These are phyloP conservation scores for Podaxis sp. DNA, from an alignment of 768 basidiomycete genomes.

Conservation along the genomic window DNA sequence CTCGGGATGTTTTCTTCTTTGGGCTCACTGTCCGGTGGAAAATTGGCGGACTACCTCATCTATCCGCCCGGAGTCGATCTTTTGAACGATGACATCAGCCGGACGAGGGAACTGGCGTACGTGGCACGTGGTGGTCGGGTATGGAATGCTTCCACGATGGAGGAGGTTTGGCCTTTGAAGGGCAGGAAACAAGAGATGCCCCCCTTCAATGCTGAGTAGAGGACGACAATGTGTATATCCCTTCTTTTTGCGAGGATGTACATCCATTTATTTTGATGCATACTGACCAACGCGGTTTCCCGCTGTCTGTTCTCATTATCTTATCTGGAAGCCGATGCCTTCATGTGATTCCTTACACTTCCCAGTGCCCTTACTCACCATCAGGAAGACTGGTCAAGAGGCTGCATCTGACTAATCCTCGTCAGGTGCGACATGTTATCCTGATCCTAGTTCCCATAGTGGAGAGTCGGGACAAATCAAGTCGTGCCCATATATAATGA, in stretches of 20 bases:
- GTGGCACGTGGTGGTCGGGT: conserved; percentile 69
- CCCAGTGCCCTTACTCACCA: not conserved
- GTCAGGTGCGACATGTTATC: not conserved
- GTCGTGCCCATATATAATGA: not conserved
- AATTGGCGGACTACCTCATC: conserved; percentile 70
- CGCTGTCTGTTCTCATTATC: no score
- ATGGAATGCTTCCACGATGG: conserved; percentile 67
- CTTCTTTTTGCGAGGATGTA: not conserved
- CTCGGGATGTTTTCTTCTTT: conserved; percentile 61
- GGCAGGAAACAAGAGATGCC: conserved; percentile 54
- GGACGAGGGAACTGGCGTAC: conserved; percentile 48
- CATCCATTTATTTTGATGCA: not conserved
- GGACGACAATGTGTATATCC: not conserved
- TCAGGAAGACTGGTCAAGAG: not conserved
- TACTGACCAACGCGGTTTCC: not conserved
- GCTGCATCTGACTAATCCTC: not conserved
- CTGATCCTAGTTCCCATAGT: not conserved
- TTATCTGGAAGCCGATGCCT: not conserved
- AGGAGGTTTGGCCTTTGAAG: conserved; percentile 68
- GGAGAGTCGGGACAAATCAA: not conserved
- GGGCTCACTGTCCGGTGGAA: conserved; percentile 61
- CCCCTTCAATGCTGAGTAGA: conserved; percentile 52
- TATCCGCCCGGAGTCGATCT: conserved; percentile 63
- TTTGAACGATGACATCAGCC: conserved; percentile 42
- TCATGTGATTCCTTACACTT: not conserved